These are phyloP conservation scores for Tolypocladium guangdongense DNA, from an alignment of 2,329 filamentous ascomycete species.

Conservation along the genomic window DNA sequence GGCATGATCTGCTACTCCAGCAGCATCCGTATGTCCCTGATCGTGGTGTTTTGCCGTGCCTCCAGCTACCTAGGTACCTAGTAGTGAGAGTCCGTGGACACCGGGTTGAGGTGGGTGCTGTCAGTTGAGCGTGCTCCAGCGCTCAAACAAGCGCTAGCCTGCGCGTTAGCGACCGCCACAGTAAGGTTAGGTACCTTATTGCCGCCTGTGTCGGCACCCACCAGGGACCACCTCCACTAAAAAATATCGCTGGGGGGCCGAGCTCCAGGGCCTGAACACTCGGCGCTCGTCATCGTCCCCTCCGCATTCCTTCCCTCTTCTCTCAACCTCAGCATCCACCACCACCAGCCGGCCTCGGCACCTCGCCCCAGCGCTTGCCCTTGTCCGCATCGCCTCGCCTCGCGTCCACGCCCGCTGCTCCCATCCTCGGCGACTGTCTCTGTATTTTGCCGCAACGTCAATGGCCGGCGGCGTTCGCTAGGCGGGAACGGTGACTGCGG, in stretches of 20 bases:
- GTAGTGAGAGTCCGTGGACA: not conserved
- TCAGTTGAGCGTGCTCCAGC: not conserved
- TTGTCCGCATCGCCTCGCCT: not conserved
- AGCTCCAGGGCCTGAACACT: not conserved
- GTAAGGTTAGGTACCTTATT: no score
- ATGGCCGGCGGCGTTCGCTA: constrained; percentile 49
- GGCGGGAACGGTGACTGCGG: constrained; percentile 43
- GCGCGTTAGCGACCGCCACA: not conserved
- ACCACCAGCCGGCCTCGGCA: constrained; percentile 1
- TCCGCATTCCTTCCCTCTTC: not conserved
- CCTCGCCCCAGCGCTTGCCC: not conserved
- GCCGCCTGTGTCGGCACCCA: not conserved
- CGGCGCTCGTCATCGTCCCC: constrained; percentile 1
- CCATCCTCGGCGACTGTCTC: constrained; percentile 3
- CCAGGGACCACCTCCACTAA: not conserved
- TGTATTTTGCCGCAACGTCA: constrained; percentile 25
- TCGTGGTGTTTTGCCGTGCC: not conserved
- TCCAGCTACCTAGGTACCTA: no score
- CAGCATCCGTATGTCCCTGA: not conserved
- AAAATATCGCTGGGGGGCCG: not conserved
- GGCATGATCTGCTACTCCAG: not conserved
- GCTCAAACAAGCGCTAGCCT: not conserved
- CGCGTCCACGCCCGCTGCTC: constrained; percentile 1
- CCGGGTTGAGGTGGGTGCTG: not conserved
- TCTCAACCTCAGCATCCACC: not conserved